Evolutionary conservation across 139 green algal genomes (phyloP).

Genomic region (Closterium sp.): DNA sequence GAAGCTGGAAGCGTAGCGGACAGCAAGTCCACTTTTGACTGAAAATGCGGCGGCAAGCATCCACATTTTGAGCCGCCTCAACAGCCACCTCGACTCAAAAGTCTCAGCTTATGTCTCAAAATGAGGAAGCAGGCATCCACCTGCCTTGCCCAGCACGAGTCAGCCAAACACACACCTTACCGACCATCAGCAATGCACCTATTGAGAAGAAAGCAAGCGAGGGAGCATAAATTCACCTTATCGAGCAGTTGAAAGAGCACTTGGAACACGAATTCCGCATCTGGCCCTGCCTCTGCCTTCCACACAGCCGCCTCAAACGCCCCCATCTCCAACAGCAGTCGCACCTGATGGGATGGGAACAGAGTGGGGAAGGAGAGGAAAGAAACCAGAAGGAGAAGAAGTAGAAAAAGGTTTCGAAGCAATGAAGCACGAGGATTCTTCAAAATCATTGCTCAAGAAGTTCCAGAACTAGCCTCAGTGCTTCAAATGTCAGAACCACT

Average conservation of each 20-base stretch:
- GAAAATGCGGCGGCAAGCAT: background rate
- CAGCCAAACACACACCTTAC: background rate
- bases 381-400: too few species aligned
- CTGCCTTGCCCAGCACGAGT: slow-evolving; percentile 57
- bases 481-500: too few species aligned
- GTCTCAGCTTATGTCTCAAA: slow-evolving; percentile 42
- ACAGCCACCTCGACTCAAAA: background rate
- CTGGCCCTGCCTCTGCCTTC: slow-evolving; percentile 70
- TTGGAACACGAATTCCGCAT: slow-evolving; percentile 83
- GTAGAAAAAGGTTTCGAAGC: too few species aligned
- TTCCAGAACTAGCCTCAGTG: too few species aligned
- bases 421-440: too few species aligned
- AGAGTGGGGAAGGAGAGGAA: slow-evolving; percentile 23
- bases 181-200: background rate
- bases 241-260: slow-evolving; percentile 52
- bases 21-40: too few species aligned
- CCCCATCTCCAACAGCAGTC: slow-evolving; percentile 62
- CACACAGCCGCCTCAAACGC: slow-evolving; percentile 65
- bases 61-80: too few species aligned
- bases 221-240: slow-evolving; percentile 12
- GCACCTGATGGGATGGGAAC: slow-evolving; percentile 46
- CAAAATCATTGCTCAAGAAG: too few species aligned
- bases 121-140: slow-evolving; percentile 80
- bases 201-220: background rate
- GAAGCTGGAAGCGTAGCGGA: too few species aligned